Base-by-base conservation (phyloP, 768 basidiomycete genomes). In the Russula dissimulans region DNA sequence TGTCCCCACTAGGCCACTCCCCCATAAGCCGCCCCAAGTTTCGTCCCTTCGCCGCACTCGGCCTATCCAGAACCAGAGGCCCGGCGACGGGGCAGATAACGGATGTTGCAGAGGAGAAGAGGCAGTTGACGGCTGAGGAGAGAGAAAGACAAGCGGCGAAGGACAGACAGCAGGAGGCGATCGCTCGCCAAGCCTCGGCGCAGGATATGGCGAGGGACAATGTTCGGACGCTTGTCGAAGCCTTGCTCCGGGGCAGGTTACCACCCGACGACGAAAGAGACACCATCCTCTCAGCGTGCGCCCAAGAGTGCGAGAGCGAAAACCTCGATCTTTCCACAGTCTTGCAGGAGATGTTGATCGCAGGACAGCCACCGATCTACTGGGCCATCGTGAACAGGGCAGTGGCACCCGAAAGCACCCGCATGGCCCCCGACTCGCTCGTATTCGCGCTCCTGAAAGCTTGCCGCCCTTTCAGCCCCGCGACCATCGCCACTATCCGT, bases 381-480 rank as follows among this genome's bases (percentile, higher is more conserved):
- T 89, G 88, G 88, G 82, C 82, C 0, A 82, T 89, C 63, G 71
- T 88, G 22, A 64, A 62, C 85, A 84, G 59, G 77, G 76, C 9
- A 67, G 75, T 9, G 59, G 65, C 43, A 12, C 46, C 52, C n/a
- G 61, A 9, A 59, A 68, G 17, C 44, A 5, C 49, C 3, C 29
- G 44, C 11, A 51, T 53, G 3, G 70, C 80, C 11, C 11, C 41
- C 5, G 62, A 57, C 45, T 51, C 62, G 32, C 76, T 78, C 0
- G 71, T 87, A 18, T 72, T 88, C 44, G 74, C 75, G 4, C 74
- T 81, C 59, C 78, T 85, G 0, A 68, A 79, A 1, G 68, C 72
- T 3, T 66, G 61, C 22, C 39, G 61, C 12, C 83, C 83, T 0
- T 69, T 82, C 4, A 76, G 78, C 6, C 32, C 56, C 6, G 43